phyloP scores from a whole-genome alignment of 139 green algal species.

The Chlamydomonas sphaeroides region DNA sequence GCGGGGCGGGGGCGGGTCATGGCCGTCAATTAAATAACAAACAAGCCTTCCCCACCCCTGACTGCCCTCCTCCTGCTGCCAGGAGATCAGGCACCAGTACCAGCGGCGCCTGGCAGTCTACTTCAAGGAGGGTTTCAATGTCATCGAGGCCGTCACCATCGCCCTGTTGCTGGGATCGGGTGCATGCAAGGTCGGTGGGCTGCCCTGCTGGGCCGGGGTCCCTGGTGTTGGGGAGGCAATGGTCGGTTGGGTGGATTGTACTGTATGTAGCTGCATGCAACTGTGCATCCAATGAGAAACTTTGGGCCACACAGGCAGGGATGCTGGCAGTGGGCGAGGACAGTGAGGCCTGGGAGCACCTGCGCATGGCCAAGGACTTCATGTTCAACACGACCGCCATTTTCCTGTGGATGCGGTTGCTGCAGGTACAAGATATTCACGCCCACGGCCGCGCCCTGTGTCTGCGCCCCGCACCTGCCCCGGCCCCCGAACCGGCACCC shows the following conservation, averaged over 20 bases:
- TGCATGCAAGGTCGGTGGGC: conserved; percentile 1
- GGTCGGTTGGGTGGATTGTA: background rate
- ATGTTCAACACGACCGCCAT: conserved; percentile 1
- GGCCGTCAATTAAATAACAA: no score
- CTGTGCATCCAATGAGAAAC: no score
- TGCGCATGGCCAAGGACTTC: background rate
- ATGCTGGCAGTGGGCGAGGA: background rate
- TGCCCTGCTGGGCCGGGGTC: no score
- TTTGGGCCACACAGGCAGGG: no score
- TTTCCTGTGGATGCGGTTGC: background rate
- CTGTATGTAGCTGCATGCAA: no score
- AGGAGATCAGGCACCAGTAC: background rate
- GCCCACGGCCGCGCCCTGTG: no score
- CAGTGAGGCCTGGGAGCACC: background rate
- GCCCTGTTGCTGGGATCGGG: background rate
- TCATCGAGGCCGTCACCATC: background rate
- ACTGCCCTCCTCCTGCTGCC: background rate
- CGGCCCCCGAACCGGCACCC: no score
- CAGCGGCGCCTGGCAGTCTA: background rate
- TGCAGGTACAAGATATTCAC: no score
- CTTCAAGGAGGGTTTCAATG: background rate
- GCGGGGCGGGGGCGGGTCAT: no score
- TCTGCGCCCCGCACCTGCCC: no score
- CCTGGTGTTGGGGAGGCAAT: no score
- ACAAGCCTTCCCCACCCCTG: no score